These are phyloP conservation scores for Chrysoporthe puriensis DNA, from an alignment of 2,329 filamentous ascomycete genomes.

Conservation along the genomic window DNA sequence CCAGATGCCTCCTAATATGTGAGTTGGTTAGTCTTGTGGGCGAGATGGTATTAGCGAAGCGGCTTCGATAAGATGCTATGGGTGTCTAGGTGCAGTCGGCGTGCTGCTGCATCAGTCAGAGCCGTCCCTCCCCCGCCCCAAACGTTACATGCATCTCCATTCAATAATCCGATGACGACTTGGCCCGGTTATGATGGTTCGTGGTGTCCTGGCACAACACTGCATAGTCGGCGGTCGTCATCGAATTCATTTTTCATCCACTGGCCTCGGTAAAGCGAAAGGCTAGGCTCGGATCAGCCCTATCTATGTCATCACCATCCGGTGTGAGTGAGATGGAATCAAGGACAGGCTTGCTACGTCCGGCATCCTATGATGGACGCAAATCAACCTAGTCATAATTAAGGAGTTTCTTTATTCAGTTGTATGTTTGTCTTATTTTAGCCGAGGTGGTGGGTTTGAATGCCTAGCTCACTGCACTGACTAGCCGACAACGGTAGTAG, in stretches of 20 bases:
- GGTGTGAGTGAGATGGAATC: neutral
- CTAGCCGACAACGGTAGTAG: too few species aligned
- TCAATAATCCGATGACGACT: neutral
- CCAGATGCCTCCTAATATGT: neutral
- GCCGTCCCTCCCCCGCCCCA: too few species aligned
- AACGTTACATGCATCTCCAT: neutral
- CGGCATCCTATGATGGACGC: neutral
- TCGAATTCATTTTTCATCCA: neutral
- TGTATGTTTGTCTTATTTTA: too few species aligned
- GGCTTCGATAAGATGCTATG: neutral
- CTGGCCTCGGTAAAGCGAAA: neutral
- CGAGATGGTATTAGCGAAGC: neutral
- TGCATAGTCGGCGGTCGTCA: neutral
- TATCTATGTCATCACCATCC: neutral
- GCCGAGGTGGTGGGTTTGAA: too few species aligned
- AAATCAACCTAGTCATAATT: too few species aligned
- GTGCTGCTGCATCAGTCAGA: neutral
- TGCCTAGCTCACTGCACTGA: too few species aligned
- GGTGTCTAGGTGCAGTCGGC: neutral
- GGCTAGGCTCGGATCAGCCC: neutral
- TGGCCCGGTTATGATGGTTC: too few species aligned
- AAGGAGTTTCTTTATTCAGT: too few species aligned
- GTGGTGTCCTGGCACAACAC: too few species aligned
- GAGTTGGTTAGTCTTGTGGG: neutral
- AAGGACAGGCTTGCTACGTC: neutral